Evolutionary conservation across 768 basidiomycete genomes (phyloP).

Genomic region (Coprinopsis cinerea): DNA sequence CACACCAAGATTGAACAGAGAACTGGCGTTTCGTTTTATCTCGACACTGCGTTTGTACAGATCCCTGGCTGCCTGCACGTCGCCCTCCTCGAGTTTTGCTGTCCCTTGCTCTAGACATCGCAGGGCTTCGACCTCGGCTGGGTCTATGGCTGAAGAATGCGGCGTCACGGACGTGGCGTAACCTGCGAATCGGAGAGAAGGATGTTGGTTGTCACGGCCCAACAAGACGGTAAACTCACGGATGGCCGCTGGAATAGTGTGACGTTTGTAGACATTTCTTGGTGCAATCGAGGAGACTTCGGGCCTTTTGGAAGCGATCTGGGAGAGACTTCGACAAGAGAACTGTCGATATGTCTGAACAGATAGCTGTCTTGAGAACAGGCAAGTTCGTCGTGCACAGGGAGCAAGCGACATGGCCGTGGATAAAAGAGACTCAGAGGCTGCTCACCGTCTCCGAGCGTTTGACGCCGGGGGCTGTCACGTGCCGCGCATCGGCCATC

Average conservation of each 20-base stretch:
- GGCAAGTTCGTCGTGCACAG: neutral
- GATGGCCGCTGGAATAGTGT: neutral
- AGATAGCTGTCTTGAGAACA: neutral
- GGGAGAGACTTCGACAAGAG: neutral
- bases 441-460: neutral
- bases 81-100: conserved; percentile 79
- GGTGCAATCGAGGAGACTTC: neutral
- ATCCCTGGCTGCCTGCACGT: conserved; percentile 70
- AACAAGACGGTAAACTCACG: neutral
- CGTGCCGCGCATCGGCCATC: neutral
- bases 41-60: conserved; percentile 76
- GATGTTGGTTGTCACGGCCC: neutral
- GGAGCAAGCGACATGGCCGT: neutral
- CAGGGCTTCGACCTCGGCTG: conserved; percentile 75
- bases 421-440: neutral
- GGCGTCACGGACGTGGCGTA: conserved; percentile 78
- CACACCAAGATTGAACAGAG: conserved; percentile 84
- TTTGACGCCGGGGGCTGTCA: neutral
- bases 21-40: conserved; percentile 74
- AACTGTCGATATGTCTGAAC: neutral
- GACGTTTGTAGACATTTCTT: neutral
- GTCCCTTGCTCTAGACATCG: conserved; percentile 80
- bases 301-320: conserved; percentile 2
- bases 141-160: conserved; percentile 78
- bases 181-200: conserved; percentile 33